Percentiles rank a stretch among this genome's conserved stretches.
Evolutionary conservation across 805 yeast species (phyloP).

Genomic region (Saturnispora gosingensis): DNA sequence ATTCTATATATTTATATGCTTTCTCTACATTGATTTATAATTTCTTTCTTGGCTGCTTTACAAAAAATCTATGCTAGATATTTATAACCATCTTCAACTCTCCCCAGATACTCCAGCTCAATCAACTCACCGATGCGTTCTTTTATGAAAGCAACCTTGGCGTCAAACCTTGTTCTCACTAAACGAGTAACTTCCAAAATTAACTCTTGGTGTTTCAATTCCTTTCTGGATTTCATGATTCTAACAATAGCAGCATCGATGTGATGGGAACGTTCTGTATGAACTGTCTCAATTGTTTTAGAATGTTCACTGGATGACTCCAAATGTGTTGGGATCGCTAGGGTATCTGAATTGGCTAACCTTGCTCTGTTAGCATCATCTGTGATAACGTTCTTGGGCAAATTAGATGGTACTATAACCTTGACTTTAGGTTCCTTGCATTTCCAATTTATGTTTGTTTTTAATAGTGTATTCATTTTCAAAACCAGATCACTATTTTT

Average conservation of each 20-base stretch:
- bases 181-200: slow-evolving; percentile 42
- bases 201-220: slow-evolving; percentile 52
- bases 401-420: slow-evolving; percentile 6
- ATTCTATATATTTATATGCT: background rate
- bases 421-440: slow-evolving; percentile 6
- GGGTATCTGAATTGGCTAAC: background rate
- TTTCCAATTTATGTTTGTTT: slow-evolving; percentile 2
- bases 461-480: background rate
- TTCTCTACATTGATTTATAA: background rate
- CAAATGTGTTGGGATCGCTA: slow-evolving; percentile 19
- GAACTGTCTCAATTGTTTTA: slow-evolving; percentile 46
- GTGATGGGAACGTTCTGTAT: slow-evolving; percentile 55
- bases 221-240: slow-evolving; percentile 70
- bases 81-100: slow-evolving; percentile 58
- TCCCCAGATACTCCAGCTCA: slow-evolving; percentile 71
- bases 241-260: slow-evolving; percentile 83
- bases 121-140: slow-evolving; percentile 64
- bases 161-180: slow-evolving; percentile 54
- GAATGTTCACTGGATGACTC: slow-evolving; percentile 47
- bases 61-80: slow-evolving; percentile 42
- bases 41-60: background rate
- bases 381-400: slow-evolving; percentile 4
- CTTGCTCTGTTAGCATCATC: background rate
- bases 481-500: background rate
- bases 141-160: slow-evolving; percentile 59